Base-by-base conservation (phyloP, 805 yeast species). In the Lachancea waltii region DNA sequence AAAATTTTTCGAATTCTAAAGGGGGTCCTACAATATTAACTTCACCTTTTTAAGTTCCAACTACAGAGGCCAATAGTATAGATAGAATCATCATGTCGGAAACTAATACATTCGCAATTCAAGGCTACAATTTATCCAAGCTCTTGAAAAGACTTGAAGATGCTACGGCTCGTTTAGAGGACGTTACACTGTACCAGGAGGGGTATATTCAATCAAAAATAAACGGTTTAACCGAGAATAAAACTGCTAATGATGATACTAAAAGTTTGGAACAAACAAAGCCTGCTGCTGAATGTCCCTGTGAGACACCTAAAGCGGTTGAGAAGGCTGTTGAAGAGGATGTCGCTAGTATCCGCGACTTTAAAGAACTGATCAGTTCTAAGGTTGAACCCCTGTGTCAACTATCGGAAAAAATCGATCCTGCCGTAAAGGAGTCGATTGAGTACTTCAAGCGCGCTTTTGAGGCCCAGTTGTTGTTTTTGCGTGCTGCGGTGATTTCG, bases 91-190 rank as follows among this genome's bases (percentile, higher is more conserved):
- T n/a, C n/a, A 45, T 42, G 47, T 28, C 50, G 31, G 54, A 45
- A 19, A 14, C 46, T 20, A 40, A 44, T 16, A 49, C 51, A 23
- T 47, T 54, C 28, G 53, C 48, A 32, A 43, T 81, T 40, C 92
- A 81, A 54, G 95, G 94, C n/a, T 85, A 81, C 68, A 87, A 85
- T 56, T 69, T 87, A 46, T 84, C 84, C 30, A 87, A 95, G 32
- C 72, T 87, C 39, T 65, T 81, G 63, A 81, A 81, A 61, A 73
- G 95, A 48, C 74, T 87, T 51, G 97, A 87, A 61, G 90, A 95
- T 11, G 96, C 96, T 24, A 85, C 97, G 7, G 81, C 95, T 5
- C 77, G 97, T 34, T 75, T 87, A 49, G 97, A 87, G 55, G 96
- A 87, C 59, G 78, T 87, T 32, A 85, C 94, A 21, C 72, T 82